phyloP scores from a whole-genome alignment of 129 eudicot species.

The Flaveria bidentis region DNA sequence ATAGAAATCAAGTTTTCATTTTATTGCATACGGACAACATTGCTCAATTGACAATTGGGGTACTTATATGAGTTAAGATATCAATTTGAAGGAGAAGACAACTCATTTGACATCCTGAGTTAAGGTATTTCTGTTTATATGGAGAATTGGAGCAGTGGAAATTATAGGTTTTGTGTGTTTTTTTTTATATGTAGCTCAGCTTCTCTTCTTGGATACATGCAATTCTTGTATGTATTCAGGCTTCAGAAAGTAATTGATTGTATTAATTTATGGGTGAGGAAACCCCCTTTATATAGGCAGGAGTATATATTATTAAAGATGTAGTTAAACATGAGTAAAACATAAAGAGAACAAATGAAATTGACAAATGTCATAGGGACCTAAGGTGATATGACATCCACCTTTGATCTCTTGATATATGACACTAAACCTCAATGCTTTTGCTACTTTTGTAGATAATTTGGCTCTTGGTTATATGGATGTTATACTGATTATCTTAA shows the following conservation, averaged over 20 bases:
- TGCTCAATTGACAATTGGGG: neutral
- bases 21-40: neutral
- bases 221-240: constrained; percentile 5
- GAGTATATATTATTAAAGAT: neutral
- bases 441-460: neutral
- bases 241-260: neutral
- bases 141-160: neutral
- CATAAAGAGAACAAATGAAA: neutral
- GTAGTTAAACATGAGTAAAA: neutral
- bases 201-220: constrained; percentile 17
- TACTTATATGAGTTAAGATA: constrained; percentile 10
- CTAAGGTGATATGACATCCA: neutral
- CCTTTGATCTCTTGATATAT: neutral
- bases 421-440: neutral
- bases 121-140: neutral
- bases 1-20: neutral
- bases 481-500: neutral
- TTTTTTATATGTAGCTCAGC: neutral
- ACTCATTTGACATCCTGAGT: constrained; percentile 6
- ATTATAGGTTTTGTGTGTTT: neutral
- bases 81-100: constrained; percentile 6
- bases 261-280: neutral
- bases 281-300: neutral
- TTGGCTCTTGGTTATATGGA: constrained; percentile 8
- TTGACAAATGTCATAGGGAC: constrained; percentile 1